These are phyloP conservation scores for Pythium angustatum DNA, from an alignment of 352 stramenopile species.

Conservation along the genomic window DNA sequence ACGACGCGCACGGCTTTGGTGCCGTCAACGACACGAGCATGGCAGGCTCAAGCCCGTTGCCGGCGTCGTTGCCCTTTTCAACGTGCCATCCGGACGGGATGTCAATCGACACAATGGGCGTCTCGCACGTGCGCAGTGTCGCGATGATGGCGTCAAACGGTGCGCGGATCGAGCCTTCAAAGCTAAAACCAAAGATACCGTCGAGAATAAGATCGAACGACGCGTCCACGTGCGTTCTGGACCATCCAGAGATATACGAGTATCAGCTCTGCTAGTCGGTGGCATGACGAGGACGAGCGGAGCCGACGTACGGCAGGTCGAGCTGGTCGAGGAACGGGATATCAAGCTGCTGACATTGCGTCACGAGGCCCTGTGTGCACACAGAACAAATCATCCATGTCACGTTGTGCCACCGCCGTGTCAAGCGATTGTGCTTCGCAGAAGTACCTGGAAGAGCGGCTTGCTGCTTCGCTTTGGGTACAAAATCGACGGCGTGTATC, in stretches of 20 bases:
- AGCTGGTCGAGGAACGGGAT: constrained; percentile 77
- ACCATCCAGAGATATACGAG: constrained; percentile 16
- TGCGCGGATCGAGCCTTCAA: constrained; percentile 81
- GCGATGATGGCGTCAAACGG: constrained; percentile 92
- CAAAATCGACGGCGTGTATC: constrained; percentile 91
- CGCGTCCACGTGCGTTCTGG: constrained; percentile 43
- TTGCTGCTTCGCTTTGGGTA: constrained; percentile 93
- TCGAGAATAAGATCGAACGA: constrained; percentile 95
- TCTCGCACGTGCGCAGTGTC: constrained; percentile 50
- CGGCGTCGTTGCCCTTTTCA: constrained; percentile 82
- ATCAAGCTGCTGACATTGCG: constrained; percentile 72
- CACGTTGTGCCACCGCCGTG: no score
- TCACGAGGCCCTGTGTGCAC: constrained; percentile 56
- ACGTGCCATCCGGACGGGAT: constrained; percentile 98
- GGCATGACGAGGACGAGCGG: no score
- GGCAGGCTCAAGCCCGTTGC: constrained; percentile 83
- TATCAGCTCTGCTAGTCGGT: no score
- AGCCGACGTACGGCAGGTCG: constrained; percentile 45
- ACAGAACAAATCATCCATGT: no score
- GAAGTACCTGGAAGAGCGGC: constrained; percentile 72
- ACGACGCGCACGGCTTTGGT: constrained; percentile 92
- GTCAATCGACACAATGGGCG: constrained; percentile 96
- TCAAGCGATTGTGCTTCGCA: not conserved
- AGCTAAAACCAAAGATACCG: constrained; percentile 99
- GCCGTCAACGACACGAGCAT: constrained; percentile 97